These are phyloP conservation scores for Malassezia nana DNA, from an alignment of 1,284 basidiomycete species.

Conservation along the genomic window DNA sequence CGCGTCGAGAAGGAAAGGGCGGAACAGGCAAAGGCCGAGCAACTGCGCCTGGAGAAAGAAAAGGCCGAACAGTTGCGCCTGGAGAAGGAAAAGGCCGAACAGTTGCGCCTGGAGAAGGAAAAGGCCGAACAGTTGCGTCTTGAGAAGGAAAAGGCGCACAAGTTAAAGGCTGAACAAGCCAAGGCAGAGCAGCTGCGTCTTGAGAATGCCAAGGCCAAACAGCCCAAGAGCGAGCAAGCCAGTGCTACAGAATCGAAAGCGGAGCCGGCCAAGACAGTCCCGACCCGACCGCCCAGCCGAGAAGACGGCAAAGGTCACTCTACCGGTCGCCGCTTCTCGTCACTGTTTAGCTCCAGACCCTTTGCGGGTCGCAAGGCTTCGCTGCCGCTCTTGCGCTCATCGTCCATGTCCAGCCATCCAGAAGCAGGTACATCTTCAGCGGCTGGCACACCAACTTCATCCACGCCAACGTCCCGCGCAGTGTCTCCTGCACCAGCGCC, in stretches of 20 bases:
- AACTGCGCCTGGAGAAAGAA: neutral
- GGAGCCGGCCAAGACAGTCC: neutral
- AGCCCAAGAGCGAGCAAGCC: neutral
- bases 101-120: neutral
- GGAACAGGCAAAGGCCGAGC: neutral
- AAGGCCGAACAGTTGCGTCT: neutral
- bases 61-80: neutral
- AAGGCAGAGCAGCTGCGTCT: neutral
- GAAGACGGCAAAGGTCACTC: neutral
- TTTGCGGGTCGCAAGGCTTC: constrained; percentile 1
- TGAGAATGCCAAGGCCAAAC: neutral
- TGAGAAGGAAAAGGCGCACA: neutral
- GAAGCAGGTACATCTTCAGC: too few species aligned
- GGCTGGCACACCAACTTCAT: neutral
- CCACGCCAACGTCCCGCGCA: neutral
- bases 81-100: constrained; percentile 1
- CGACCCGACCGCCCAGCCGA: neutral
- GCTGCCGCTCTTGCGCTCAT: neutral
- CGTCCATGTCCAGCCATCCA: neutral
- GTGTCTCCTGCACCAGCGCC: neutral
- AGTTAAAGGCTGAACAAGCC: neutral
- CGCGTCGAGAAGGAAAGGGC: neutral
- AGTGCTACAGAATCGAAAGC: neutral
- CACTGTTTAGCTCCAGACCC: neutral
- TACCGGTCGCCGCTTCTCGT: neutral